Percentiles rank a stretch among this genome's conserved stretches.
phyloP scores from a whole-genome alignment of 306 rosid genomes.

The Betula pendula region DNA sequence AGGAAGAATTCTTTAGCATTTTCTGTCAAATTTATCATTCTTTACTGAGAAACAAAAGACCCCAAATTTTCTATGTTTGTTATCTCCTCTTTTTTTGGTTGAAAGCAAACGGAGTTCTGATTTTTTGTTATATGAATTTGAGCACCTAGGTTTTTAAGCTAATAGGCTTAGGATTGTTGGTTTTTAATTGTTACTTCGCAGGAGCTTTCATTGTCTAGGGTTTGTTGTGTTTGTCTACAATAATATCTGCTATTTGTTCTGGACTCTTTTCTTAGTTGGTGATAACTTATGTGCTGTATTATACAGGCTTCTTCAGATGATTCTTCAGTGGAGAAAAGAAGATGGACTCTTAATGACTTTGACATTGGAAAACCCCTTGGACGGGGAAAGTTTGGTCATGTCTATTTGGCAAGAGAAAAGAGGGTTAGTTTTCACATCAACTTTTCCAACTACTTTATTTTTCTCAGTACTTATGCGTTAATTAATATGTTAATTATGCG shows the following conservation, averaged over 20 bases:
- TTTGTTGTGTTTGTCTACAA: neutral
- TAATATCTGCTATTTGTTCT: neutral
- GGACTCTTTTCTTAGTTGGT: neutral
- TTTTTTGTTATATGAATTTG: neutral
- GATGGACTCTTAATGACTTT: constrained; percentile 92
- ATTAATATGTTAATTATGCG: too few relatives aligned
- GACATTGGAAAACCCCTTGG: constrained; percentile 98
- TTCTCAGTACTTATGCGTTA: neutral
- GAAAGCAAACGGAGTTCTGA: neutral
- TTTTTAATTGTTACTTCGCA: neutral
- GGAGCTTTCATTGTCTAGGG: neutral
- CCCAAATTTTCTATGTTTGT: neutral
- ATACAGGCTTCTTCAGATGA: constrained; percentile 58
- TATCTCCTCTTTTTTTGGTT: neutral
- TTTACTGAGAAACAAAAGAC: neutral
- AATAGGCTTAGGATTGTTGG: neutral
- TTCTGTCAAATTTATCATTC: neutral
- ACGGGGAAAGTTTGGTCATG: constrained; percentile 98
- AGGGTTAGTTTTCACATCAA: constrained; percentile 44
- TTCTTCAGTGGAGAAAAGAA: constrained; percentile 63
- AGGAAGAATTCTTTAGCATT: neutral
- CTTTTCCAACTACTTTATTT: neutral
- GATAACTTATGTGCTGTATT: constrained; percentile 21
- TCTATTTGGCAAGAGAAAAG: constrained; percentile 96
- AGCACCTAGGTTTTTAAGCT: constrained; percentile 11